Evolutionary conservation across 768 basidiomycete species (phyloP), one percentile per base, ranked within the genome.

Genomic region (Mycena rebaudengoi): DNA sequence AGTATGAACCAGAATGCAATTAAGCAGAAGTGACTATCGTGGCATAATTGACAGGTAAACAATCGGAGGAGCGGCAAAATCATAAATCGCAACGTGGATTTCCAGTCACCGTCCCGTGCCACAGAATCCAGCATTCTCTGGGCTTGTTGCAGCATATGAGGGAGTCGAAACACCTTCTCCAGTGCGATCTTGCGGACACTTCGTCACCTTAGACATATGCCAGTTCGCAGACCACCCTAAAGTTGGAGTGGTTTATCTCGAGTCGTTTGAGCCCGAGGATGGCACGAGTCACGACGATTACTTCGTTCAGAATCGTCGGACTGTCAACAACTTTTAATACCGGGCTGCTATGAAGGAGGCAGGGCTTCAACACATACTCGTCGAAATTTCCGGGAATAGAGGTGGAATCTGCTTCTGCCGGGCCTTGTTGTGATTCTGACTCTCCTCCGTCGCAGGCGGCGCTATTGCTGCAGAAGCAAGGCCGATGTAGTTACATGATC

Each of bases 301-400:
- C 41, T 37, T 64, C 43, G n/a, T n/a, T n/a, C n/a, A n/a, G n/a
- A n/a, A n/a, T n/a, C n/a, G 32, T 20, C 37, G 63, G 57, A 11
- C 52, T 64, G 26, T 52, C 57, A 10, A 39, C 28, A 6, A 64
- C 63, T 11, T 45, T 64, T 14, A 59, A 8, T 57, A 33, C 46
- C 1, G 63, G 63, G 1, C 49, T 64, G 33, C 30, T 4, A 56
- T 64, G 28, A 57, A 64, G 50, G 55, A 20, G 2, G 56, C 54
- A 2, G 63, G 63, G 23, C 56, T 64, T 25, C 37, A 64, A 51
- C 48, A 60, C 32, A n/a, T 64, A 16, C 14, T 64, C 2, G 37
- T 64, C 43, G 63, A 64, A 20, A 57, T 52, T n/a, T 64, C 63
- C 11, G 63, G 63, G 2, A 64, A 64, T 20, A 56, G 63, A 20